Evolutionary conservation across 495 filamentous ascomycete species (phyloP), one percentile per base, ranked within the genome.

Genomic region (Cairneyella variabilis): DNA sequence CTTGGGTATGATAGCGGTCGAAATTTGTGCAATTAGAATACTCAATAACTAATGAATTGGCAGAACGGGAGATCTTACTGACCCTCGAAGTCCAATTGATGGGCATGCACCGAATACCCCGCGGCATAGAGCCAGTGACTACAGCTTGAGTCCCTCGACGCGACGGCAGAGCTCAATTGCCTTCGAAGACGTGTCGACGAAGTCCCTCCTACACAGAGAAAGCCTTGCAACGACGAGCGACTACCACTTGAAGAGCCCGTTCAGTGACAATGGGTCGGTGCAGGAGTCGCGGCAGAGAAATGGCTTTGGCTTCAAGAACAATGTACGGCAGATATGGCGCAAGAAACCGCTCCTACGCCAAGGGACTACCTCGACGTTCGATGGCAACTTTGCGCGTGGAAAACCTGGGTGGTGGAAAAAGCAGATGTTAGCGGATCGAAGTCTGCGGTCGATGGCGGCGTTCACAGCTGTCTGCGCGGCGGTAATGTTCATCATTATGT

Each of bases 361-460:
- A 14, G 20, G 53, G 17, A 42, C 23, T 18, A 8, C 10, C 1
- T 42, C 23, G 3, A 44, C 36, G 1, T 49, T 56, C 25, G 45
- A 42, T 43, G 45, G 44, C 8, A 39, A 32, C 14, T 49, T 49
- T 23, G 53, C 53, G 23, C 36, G 36, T 22, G 53, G 37, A n/a
- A 44, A 17, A 43, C 37, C 36, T 16, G 53, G 45, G 3, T 43
- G 34, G 45, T 56, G 53, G 53, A 49, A 21, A 11, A 55, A 49
- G 32, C 53, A 55, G 25, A 55, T 55, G 43, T 42, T 56, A 23
- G 53, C 49, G 45, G 53, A 49, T 22, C 30, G 42, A 22, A 54
- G 42, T 54, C 22, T 54, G 32, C 17, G 52, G 14, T 48, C 42
- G 3, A 48, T 48, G 51, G 51, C 42, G 14, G 51, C 12, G 1